phyloP scores from a whole-genome alignment of 2,329 filamentous ascomycete genomes.

The Colletotrichum liaoningense region DNA sequence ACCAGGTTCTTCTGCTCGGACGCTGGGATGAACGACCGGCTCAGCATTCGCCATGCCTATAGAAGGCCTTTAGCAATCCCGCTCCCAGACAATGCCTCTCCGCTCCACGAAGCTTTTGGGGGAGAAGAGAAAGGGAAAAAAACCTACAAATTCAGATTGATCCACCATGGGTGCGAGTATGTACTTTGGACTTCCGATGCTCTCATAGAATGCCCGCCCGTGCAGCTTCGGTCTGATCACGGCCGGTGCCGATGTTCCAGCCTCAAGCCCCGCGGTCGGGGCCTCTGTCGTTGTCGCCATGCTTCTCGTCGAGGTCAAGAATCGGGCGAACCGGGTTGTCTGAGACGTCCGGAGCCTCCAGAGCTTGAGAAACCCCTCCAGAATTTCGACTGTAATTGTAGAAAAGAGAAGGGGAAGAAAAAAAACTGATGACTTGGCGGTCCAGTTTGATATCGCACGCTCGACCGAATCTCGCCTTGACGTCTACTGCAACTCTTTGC shows the following conservation, averaged over 20 bases:
- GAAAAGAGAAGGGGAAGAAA: too few species aligned
- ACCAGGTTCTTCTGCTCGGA: conserved; percentile 75
- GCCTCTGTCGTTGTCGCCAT: conserved; percentile 45
- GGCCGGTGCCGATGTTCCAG: conserved; percentile 1
- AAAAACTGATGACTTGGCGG: background rate
- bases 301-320: conserved; percentile 19
- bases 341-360: conserved; percentile 26
- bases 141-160: conserved; percentile 92
- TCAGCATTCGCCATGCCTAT: conserved; percentile 95
- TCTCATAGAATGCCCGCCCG: conserved; percentile 93
- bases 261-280: conserved; percentile 38
- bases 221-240: conserved; percentile 68
- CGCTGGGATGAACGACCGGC: conserved; percentile 87
- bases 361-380: conserved; percentile 31
- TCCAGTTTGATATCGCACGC: background rate
- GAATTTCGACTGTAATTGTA: conserved; percentile 1
- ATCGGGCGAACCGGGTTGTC: conserved; percentile 32
- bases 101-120: background rate
- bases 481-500: background rate
- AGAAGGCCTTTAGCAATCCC: background rate
- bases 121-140: background rate
- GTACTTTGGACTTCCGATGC: conserved; percentile 89
- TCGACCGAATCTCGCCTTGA: background rate
- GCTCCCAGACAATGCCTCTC: background rate
- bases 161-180: conserved; percentile 98